Conservation (phyloP, 139 green algal genomes). For the Chlamydomonas schloesseri region DNA sequence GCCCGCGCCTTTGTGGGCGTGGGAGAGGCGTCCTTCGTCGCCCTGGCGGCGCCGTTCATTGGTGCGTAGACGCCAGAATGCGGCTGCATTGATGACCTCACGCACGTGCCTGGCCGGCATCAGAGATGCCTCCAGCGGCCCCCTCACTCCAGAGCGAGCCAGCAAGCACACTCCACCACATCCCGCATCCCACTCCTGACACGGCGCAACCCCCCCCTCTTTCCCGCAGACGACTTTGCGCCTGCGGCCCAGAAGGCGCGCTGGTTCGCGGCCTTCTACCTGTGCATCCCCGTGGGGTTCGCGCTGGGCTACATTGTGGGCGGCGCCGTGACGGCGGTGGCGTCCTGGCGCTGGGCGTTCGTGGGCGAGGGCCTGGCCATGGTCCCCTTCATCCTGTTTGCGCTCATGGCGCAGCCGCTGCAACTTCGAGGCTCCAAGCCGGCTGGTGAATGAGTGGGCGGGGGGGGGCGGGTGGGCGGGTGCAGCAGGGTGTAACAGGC, state of each 20-base stretch:
- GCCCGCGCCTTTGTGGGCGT: slow-evolving; percentile 88
- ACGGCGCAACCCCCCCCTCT: too few relatives aligned
- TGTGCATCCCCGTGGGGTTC: slow-evolving; percentile 90
- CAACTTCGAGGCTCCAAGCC: slow-evolving; percentile 62
- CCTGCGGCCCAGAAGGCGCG: slow-evolving; percentile 75
- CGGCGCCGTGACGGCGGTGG: slow-evolving; percentile 45
- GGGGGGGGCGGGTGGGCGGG: too few relatives aligned
- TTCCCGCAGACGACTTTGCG: slow-evolving; percentile 90
- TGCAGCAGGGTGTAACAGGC: too few relatives aligned
- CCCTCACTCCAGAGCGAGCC: background rate
- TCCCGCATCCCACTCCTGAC: too few relatives aligned
- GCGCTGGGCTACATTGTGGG: slow-evolving; percentile 91
- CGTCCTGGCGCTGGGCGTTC: slow-evolving; percentile 89
- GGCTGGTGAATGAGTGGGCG: too few relatives aligned
- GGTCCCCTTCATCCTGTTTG: slow-evolving; percentile 85
- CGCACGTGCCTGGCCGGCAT: too few relatives aligned
- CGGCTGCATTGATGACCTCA: too few relatives aligned
- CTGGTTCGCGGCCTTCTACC: slow-evolving; percentile 94
- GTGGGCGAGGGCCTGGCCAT: slow-evolving; percentile 80
- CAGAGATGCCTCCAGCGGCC: background rate
- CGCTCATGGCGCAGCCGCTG: slow-evolving; percentile 66
- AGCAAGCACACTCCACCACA: background rate
- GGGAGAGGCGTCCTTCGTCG: slow-evolving; percentile 95
- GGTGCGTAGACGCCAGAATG: too few relatives aligned
- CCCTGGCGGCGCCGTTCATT: slow-evolving; percentile 95